Base-by-base conservation (phyloP, 1,284 basidiomycete species). In the Fistulinella cinereoalba region DNA sequence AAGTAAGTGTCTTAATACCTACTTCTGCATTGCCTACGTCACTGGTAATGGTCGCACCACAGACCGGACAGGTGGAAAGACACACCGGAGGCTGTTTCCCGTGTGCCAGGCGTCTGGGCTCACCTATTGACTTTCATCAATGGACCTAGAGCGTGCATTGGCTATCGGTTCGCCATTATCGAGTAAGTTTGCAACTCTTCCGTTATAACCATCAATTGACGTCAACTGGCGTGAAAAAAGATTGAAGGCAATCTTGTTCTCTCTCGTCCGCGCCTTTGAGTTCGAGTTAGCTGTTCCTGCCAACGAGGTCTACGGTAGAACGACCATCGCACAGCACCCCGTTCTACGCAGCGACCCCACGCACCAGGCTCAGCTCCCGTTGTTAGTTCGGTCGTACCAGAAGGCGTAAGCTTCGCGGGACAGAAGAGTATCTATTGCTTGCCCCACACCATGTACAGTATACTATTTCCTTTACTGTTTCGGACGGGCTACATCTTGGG, bases 71-170 rank as follows among this genome's bases (percentile, higher is more conserved):
- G 81, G 6, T 85, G 83, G 82, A 65, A 74, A 34, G 61, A 70
- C 9, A 44, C 71, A 3, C 79, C 80, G 0, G 73, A 75, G 23
- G 67, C 64, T 0, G 71, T 69, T 1, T 59, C 62, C 13, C 60
- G 57, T 1, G 70, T 85, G n/a, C 83, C 83, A 0, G 77, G 82
- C 0, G 67, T 85, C 0, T 83, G 74, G 75, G 71, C 75, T 15
- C 75, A 84, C 52, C 50, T 79, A 56, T 64, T 86, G 40, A 75
- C 77, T 1, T 88, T 87, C 70, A 53, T 81, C 4, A 77, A 77
- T 37, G 34, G 34, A 10, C 34, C 34, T 13, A 37, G 34, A n/a
- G 34, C 34, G 22, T 37, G 34, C 7, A 37, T 37, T 15, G 34
- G 34, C 11, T 37, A 23, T n/a, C 21, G 19, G 3, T 37, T 37